phyloP scores from a whole-genome alignment of 345 rosid genomes.

The Populus tremula region DNA sequence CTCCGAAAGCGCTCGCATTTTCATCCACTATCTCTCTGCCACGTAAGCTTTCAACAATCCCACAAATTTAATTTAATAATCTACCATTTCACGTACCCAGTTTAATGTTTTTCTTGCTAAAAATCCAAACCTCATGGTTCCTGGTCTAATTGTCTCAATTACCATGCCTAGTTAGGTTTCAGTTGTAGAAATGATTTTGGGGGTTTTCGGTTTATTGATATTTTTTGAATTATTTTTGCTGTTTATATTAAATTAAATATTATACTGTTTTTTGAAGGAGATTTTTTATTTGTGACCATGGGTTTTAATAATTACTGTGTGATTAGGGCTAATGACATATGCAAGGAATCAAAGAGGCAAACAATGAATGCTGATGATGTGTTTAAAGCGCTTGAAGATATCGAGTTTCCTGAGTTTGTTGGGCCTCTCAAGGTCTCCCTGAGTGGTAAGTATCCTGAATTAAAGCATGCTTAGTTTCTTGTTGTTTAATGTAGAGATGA shows the following conservation, averaged over 20 bases:
- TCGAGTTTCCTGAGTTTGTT: constrained; percentile 56
- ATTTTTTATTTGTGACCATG: neutral
- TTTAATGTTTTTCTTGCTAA: neutral
- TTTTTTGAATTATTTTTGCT: neutral
- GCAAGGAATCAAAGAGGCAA: constrained; percentile 70
- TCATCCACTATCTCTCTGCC: constrained; percentile 74
- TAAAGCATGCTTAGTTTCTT: neutral
- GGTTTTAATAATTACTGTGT: neutral
- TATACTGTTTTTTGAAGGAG: no score
- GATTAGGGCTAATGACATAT: constrained; percentile 62
- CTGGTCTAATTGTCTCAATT: neutral
- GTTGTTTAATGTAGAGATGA: neutral
- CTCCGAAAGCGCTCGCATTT: constrained; percentile 67
- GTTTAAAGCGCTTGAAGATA: constrained; percentile 54
- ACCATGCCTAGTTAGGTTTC: neutral
- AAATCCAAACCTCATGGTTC: neutral
- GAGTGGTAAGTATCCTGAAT: constrained; percentile 30
- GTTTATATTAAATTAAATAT: no score
- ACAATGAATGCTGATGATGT: constrained; percentile 62
- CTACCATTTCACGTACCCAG: neutral
- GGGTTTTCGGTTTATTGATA: neutral
- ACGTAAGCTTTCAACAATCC: constrained; percentile 35
- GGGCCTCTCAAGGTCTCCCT: constrained; percentile 61
- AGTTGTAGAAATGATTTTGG: neutral
- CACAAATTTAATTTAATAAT: neutral